A percentile compares a stretch with the other conserved stretches of the same genome.
Evolutionary conservation across 192 early-diverging fungal genomes (phyloP).

Genomic region (Backusella parvicylindrica): DNA sequence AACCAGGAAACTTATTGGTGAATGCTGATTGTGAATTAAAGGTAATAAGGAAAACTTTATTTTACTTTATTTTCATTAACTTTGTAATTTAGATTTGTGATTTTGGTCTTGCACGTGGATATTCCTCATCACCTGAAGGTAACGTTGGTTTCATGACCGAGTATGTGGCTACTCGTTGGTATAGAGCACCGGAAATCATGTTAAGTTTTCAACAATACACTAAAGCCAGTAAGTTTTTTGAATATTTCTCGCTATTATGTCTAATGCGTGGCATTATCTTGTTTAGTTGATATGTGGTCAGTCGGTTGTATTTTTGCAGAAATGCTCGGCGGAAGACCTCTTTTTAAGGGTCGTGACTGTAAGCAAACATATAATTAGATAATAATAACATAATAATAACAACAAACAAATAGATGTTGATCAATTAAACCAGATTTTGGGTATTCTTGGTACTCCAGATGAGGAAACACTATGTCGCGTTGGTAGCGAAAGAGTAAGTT

Average conservation of each 20-base stretch:
- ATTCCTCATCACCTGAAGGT: conserved; percentile 60
- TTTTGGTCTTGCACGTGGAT: conserved; percentile 89
- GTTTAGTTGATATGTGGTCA: conserved; percentile 81
- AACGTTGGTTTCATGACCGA: conserved; percentile 89
- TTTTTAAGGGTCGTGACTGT: conserved; percentile 89
- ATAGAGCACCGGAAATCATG: conserved; percentile 93
- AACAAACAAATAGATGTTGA: conserved; percentile 65
- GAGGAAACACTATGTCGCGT: conserved; percentile 67
- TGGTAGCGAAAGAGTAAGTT: conserved; percentile 60
- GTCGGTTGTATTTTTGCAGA: conserved; percentile 96
- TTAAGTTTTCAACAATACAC: conserved; percentile 86
- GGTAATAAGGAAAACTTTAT: conserved; percentile 52
- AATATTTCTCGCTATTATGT: background rate
- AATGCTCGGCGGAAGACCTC: conserved; percentile 73
- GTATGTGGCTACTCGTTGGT: conserved; percentile 94
- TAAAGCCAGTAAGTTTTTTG: conserved; percentile 73
- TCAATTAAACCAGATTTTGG: conserved; percentile 89
- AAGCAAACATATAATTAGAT: conserved; percentile 6
- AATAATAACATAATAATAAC: conserved; percentile 7
- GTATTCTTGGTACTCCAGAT: conserved; percentile 80
- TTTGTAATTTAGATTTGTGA: conserved; percentile 91
- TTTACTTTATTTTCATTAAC: conserved; percentile 57
- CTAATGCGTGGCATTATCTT: background rate
- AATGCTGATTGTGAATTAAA: conserved; percentile 29
- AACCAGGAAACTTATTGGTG: conserved; percentile 59